Conservation (phyloP, 2,329 filamentous ascomycete species). For the Botrytis paeoniae region DNA sequence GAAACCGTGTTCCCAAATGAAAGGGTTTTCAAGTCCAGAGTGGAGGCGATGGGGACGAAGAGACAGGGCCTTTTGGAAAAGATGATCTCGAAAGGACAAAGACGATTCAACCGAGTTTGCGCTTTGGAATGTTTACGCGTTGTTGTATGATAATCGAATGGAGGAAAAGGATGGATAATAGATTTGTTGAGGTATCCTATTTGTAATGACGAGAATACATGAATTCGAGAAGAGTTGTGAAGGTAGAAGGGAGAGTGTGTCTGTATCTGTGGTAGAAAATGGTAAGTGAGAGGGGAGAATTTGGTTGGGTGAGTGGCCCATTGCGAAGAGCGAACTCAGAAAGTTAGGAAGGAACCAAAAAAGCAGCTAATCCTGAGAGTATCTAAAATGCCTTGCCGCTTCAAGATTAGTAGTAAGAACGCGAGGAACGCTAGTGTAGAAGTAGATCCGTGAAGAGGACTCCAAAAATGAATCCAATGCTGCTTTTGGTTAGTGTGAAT, state of each 20-base stretch:
- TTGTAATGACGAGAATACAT: constrained; percentile 8
- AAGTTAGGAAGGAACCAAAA: constrained; percentile 13
- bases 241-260: not conserved
- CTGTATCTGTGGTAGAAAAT: not conserved
- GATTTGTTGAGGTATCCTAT: constrained; percentile 11
- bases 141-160: constrained; percentile 9
- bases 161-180: not conserved
- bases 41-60: constrained; percentile 17
- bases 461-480: constrained; percentile 8
- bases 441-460: constrained; percentile 11
- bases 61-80: constrained; percentile 11
- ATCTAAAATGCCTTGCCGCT: constrained; percentile 15
- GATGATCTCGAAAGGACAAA: constrained; percentile 20
- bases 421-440: constrained; percentile 13
- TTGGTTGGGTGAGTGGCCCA: constrained; percentile 18
- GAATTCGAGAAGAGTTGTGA: not conserved
- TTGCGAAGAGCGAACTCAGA: constrained; percentile 15
- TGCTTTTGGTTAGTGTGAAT: constrained; percentile 11
- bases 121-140: constrained; percentile 20
- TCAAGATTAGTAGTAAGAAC: constrained; percentile 13
- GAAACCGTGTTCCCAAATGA: constrained; percentile 17
- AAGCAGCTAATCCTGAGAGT: constrained; percentile 8
- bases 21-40: constrained; percentile 19
- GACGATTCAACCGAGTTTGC: constrained; percentile 21
- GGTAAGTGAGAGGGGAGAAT: constrained; percentile 5